A percentile compares a stretch with the other conserved stretches of the same genome.
phyloP scores from a whole-genome alignment of 208 protist species.

The Leishmania mexicana region DNA sequence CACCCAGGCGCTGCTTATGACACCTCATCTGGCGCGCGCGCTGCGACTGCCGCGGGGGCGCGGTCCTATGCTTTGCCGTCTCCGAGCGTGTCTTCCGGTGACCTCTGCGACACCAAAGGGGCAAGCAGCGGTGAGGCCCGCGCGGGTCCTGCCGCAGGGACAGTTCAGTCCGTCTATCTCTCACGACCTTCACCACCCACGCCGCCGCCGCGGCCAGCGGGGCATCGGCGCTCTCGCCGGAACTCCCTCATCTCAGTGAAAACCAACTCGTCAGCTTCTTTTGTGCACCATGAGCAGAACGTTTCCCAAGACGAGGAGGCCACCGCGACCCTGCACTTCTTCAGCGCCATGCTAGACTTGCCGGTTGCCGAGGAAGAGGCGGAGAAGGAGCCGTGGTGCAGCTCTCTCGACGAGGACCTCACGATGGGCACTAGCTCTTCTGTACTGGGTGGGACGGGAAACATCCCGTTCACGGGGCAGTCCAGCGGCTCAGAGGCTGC shows the following conservation, averaged over 20 bases:
- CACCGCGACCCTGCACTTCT: conserved; percentile 14
- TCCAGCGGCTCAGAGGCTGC: background rate
- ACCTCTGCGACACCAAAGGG: background rate
- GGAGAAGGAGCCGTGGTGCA: background rate
- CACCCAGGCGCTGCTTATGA: background rate
- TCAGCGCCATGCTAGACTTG: conserved; percentile 16
- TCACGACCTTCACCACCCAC: conserved; percentile 2
- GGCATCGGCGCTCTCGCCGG: conserved; percentile 9
- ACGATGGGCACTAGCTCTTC: conserved; percentile 1
- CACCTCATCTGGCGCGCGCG: background rate
- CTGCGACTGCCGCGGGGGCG: background rate
- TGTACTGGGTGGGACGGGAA: background rate
- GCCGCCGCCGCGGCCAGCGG: conserved; percentile 10
- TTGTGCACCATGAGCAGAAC: background rate
- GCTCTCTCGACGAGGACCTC: conserved; percentile 6
- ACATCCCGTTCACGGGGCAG: background rate
- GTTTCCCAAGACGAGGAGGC: conserved; percentile 15
- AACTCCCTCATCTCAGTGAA: conserved; percentile 17
- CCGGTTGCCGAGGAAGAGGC: background rate
- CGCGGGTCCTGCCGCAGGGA: too few relatives aligned
- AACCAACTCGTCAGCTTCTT: conserved; percentile 23
- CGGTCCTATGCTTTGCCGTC: background rate
- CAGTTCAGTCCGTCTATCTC: background rate
- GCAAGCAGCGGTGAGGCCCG: background rate
- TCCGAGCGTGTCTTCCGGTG: background rate